A percentile compares a stretch with the other conserved stretches of the same genome.
These are phyloP conservation scores for Zopfia rhizophila DNA, from an alignment of 2,329 filamentous ascomycete genomes.

Conservation along the genomic window DNA sequence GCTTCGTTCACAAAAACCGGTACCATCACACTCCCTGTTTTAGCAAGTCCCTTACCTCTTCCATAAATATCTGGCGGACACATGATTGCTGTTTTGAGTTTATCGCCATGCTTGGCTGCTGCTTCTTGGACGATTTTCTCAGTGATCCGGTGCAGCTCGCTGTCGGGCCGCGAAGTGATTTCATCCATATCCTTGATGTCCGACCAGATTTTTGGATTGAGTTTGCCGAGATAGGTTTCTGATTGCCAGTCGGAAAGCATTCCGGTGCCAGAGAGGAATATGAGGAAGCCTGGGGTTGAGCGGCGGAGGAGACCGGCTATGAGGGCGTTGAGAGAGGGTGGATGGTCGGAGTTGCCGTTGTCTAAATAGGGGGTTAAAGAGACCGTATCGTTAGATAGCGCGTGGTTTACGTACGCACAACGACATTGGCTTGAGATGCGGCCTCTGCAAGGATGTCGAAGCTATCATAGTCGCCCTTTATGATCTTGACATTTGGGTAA, in stretches of 20 bases:
- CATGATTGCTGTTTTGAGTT: constrained; percentile 61
- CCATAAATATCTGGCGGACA: constrained; percentile 74
- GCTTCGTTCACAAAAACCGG: constrained; percentile 53
- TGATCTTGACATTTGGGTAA: constrained; percentile 59
- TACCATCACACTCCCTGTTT: constrained; percentile 54
- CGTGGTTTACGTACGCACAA: constrained; percentile 47
- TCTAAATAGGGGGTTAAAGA: constrained; percentile 32
- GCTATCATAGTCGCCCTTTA: constrained; percentile 61
- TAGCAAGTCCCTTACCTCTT: constrained; percentile 64
- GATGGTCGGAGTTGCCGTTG: constrained; percentile 42
- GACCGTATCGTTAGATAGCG: constrained; percentile 11
- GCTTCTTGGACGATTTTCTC: constrained; percentile 72
- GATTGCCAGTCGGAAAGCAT: constrained; percentile 60
- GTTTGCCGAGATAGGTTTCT: constrained; percentile 34
- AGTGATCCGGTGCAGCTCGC: constrained; percentile 70
- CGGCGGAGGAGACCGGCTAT: constrained; percentile 61
- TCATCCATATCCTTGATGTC: constrained; percentile 66
- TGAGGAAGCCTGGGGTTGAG: constrained; percentile 55
- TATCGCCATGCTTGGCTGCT: constrained; percentile 49
- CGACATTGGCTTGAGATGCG: constrained; percentile 61
- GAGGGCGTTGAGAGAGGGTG: constrained; percentile 55
- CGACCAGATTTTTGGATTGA: constrained; percentile 61
- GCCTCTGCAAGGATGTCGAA: constrained; percentile 57
- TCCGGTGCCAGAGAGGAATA: constrained; percentile 66
- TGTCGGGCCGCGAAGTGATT: constrained; percentile 64